A percentile compares a stretch with the other conserved stretches of the same genome.
Evolutionary conservation across 768 basidiomycete genomes (phyloP).

Genomic region (Sistotremastrum niveocremeum): DNA sequence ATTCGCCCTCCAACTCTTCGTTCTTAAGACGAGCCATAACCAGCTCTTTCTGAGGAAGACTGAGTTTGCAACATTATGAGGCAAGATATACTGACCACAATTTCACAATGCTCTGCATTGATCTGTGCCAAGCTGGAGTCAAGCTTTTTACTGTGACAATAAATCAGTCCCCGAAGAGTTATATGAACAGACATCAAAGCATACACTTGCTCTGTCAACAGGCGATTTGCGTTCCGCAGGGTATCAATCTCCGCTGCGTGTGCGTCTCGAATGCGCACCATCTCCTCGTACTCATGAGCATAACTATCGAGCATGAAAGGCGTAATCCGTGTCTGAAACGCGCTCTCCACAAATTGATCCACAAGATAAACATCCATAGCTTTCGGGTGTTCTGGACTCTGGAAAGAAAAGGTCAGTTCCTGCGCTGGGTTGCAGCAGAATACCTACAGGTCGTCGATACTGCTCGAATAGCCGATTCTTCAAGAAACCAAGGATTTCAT

Average conservation of each 20-base stretch:
- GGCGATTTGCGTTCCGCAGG: conserved; percentile 67
- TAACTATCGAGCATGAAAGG: conserved; percentile 93
- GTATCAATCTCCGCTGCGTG: conserved; percentile 77
- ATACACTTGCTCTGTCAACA: conserved; percentile 66
- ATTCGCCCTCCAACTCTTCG: conserved; percentile 87
- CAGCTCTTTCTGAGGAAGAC: conserved; percentile 60
- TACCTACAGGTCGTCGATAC: conserved; percentile 40
- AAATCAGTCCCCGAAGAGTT: conserved; percentile 1
- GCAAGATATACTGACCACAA: conserved; percentile 31
- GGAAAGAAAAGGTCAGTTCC: neutral
- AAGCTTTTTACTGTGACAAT: conserved; percentile 50
- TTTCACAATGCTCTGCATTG: conserved; percentile 69
- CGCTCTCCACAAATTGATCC: conserved; percentile 79
- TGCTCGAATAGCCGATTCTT: conserved; percentile 72
- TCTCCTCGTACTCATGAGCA: conserved; percentile 78
- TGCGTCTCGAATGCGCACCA: conserved; percentile 61
- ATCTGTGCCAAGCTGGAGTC: conserved; percentile 69
- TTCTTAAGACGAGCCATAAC: conserved; percentile 79
- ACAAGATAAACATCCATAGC: conserved; percentile 34
- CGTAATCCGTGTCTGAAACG: conserved; percentile 74
- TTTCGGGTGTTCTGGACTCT: neutral
- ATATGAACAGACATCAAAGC: conserved; percentile 16
- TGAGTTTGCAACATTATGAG: conserved; percentile 9
- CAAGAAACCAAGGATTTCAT: conserved; percentile 75
- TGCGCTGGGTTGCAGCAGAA: neutral